These are phyloP conservation scores for Globisporangium lucens DNA, from an alignment of 352 stramenopile species.

Conservation along the genomic window DNA sequence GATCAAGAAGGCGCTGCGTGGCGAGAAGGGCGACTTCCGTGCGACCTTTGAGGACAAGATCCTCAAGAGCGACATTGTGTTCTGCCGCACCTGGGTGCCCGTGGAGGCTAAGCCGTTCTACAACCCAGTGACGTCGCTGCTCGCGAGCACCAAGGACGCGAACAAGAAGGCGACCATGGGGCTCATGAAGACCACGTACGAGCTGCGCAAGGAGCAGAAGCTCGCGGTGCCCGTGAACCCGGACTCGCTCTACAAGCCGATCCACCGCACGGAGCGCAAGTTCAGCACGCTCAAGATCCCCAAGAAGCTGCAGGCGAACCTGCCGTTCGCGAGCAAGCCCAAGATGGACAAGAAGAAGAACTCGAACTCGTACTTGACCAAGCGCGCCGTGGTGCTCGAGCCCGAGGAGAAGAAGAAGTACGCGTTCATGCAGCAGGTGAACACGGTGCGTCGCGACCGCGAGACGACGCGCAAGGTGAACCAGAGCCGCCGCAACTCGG, in stretches of 20 bases:
- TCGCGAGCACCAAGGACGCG: conserved; percentile 43
- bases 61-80: conserved; percentile 98
- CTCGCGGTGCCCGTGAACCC: conserved; percentile 95
- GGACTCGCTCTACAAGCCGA: conserved; percentile 98
- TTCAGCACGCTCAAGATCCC: conserved; percentile 95
- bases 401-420: conserved; percentile 96
- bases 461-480: conserved; percentile 92
- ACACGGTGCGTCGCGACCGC: conserved; percentile 97
- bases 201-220: conserved; percentile 94
- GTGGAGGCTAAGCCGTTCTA: conserved; percentile 98
- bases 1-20: conserved; percentile 96
- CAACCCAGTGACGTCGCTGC: conserved; percentile 94
- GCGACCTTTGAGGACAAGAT: conserved; percentile 99
- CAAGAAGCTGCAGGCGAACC: conserved; percentile 94
- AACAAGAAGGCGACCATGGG: conserved; percentile 47
- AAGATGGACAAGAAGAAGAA: conserved; percentile 92
- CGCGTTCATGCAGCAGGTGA: conserved; percentile 96
- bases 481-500: conserved; percentile 80
- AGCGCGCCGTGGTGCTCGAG: conserved; percentile 93
- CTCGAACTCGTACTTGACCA: conserved; percentile 84
- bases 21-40: conserved; percentile 94
- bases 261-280: conserved; percentile 90
- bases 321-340: conserved; percentile 97
- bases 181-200: conserved; percentile 95
- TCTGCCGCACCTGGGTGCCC: conserved; percentile 98